Evolutionary conservation across 2,329 filamentous ascomycete genomes (phyloP).

Genomic region (Stylonectria norvegica): DNA sequence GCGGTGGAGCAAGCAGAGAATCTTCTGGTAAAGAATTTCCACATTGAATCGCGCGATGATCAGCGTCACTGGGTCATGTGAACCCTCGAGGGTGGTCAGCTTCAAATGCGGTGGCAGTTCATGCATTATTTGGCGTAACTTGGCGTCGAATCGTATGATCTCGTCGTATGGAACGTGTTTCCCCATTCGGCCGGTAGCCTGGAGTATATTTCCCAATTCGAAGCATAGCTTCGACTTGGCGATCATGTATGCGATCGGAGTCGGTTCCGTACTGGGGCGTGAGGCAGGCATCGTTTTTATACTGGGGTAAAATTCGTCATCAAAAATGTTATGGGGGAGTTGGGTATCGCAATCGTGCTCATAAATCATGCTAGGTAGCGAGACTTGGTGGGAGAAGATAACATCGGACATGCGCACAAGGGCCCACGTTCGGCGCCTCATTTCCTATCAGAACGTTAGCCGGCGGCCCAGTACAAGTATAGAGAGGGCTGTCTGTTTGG

Average conservation of each 20-base stretch:
- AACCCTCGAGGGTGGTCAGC: slow-evolving; percentile 70
- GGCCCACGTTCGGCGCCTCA: slow-evolving; percentile 66
- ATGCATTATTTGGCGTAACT: slow-evolving; percentile 58
- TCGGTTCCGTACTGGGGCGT: slow-evolving; percentile 65
- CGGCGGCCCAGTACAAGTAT: neutral
- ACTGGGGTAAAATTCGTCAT: slow-evolving; percentile 72
- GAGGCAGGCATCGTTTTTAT: slow-evolving; percentile 66
- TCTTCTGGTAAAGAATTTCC: slow-evolving; percentile 83
- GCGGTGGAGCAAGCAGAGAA: slow-evolving; percentile 82
- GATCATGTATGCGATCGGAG: slow-evolving; percentile 76
- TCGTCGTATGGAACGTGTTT: slow-evolving; percentile 60
- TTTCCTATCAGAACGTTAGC: slow-evolving; percentile 52
- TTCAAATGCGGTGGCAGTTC: slow-evolving; percentile 77
- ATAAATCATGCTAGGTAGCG: slow-evolving; percentile 66
- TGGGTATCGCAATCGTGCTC: slow-evolving; percentile 72
- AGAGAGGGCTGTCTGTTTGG: neutral
- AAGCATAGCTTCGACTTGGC: slow-evolving; percentile 65
- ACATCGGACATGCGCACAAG: slow-evolving; percentile 71
- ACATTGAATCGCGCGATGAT: slow-evolving; percentile 83
- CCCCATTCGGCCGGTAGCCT: slow-evolving; percentile 56
- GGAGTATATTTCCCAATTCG: slow-evolving; percentile 69
- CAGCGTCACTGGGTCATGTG: slow-evolving; percentile 75
- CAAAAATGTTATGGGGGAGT: slow-evolving; percentile 73
- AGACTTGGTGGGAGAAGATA: slow-evolving; percentile 72
- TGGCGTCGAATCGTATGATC: slow-evolving; percentile 58